Conservation (phyloP, 1,284 basidiomycete species). For the Ceraceosorus bombacis region DNA sequence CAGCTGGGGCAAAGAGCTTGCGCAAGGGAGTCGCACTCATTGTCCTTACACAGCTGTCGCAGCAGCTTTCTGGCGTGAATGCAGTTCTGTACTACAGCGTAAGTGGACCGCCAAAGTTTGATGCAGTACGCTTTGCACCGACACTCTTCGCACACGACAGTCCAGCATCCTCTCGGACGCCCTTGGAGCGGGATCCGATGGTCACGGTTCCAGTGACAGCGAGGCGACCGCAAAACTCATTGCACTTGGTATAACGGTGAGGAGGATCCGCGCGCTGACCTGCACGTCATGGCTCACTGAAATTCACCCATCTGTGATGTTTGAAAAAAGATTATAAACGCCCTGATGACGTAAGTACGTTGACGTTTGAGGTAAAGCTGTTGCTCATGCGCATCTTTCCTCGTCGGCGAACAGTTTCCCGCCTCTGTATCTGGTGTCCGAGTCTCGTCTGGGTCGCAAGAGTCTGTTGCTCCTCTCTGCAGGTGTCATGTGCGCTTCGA, state of each 20-base stretch:
- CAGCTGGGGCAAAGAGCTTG: neutral
- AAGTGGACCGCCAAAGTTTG: neutral
- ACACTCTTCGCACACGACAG: neutral
- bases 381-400: conserved; percentile 15
- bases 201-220: neutral
- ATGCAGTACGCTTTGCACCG: neutral
- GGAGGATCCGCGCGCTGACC: neutral
- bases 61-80: conserved; percentile 43
- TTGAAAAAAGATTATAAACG: conserved; percentile 54
- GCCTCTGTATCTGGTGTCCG: conserved; percentile 68
- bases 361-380: no score
- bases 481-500: conserved; percentile 62
- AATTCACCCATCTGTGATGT: neutral
- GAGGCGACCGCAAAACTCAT: conserved; percentile 14
- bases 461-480: conserved; percentile 48
- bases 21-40: conserved; percentile 26
- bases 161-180: conserved; percentile 35
- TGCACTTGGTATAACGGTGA: conserved; percentile 35
- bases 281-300: neutral
- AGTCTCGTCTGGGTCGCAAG: conserved; percentile 54
- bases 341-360: conserved; percentile 57
- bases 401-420: conserved; percentile 72
- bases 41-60: conserved; percentile 38
- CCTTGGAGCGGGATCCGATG: conserved; percentile 19
- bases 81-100: conserved; percentile 42